These are phyloP conservation scores for Apostasia ramifera DNA, from an alignment of 106 monocot species.

Conservation along the genomic window DNA sequence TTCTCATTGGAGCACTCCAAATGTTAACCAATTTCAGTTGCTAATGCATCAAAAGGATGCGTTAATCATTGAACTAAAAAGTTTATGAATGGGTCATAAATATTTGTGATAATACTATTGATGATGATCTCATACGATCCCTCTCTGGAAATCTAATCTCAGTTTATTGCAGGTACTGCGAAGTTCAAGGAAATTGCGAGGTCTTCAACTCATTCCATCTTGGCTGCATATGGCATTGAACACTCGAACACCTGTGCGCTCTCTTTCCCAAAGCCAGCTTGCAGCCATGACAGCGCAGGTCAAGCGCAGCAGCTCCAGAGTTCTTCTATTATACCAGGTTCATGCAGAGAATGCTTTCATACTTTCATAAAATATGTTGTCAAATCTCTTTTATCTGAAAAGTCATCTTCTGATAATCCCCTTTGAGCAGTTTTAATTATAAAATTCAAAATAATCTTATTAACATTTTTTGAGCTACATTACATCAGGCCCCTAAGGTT, in stretches of 20 bases:
- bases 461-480: too few relatives aligned
- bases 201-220: conserved; percentile 59
- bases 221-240: conserved; percentile 69
- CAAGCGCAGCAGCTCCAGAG: conserved; percentile 2
- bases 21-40: neutral
- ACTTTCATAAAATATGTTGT: conserved; percentile 46
- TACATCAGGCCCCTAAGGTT: too few relatives aligned
- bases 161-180: conserved; percentile 27
- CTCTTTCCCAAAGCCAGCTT: conserved; percentile 16
- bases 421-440: neutral
- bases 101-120: neutral
- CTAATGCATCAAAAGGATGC: neutral
- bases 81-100: too few relatives aligned
- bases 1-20: too few relatives aligned
- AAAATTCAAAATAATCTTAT: too few relatives aligned
- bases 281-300: conserved; percentile 21
- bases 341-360: conserved; percentile 56
- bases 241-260: conserved; percentile 39
- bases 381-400: conserved; percentile 22
- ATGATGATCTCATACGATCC: neutral
- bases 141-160: neutral
- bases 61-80: too few relatives aligned
- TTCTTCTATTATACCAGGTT: conserved; percentile 31
- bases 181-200: conserved; percentile 70
- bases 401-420: neutral